A percentile compares a stretch with the other conserved stretches of the same genome.
phyloP scores from a whole-genome alignment of 345 rosid genomes.

The Mangifera indica region DNA sequence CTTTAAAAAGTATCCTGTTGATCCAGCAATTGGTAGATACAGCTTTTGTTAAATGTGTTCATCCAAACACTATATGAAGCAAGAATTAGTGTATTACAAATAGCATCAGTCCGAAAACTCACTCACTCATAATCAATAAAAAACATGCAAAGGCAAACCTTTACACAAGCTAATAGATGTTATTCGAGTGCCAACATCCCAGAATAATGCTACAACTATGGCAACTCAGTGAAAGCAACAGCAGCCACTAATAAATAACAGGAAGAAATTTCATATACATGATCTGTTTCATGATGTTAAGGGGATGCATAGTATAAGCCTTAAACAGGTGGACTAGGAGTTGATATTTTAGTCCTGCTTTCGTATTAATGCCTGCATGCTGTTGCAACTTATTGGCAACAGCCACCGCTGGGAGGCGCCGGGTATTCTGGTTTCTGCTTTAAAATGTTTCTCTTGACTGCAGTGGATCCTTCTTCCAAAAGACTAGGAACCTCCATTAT shows the following conservation, averaged over 20 bases:
- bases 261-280: conserved; percentile 17
- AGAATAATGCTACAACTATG: conserved; percentile 13
- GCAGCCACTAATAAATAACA: conserved; percentile 9
- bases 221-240: conserved; percentile 11
- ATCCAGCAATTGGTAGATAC: too few relatives aligned
- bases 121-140: conserved; percentile 13
- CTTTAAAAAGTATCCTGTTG: too few relatives aligned
- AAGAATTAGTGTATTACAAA: background rate
- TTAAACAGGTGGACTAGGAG: conserved; percentile 1
- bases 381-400: conserved; percentile 45
- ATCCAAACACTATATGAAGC: background rate
- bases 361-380: background rate
- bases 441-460: conserved; percentile 64
- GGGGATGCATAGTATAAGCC: background rate
- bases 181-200: conserved; percentile 13
- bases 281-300: conserved; percentile 10
- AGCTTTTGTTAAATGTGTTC: too few relatives aligned
- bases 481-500: conserved; percentile 96
- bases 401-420: conserved; percentile 33
- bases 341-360: background rate
- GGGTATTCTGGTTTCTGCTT: conserved; percentile 67
- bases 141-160: conserved; percentile 16
- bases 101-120: conserved; percentile 2
- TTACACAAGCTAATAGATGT: conserved; percentile 14
- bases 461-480: conserved; percentile 81